Evolutionary conservation across 2,329 filamentous ascomycete genomes (phyloP), one percentile per base, ranked within the genome.

Genomic region (Microdochium bolleyi): DNA sequence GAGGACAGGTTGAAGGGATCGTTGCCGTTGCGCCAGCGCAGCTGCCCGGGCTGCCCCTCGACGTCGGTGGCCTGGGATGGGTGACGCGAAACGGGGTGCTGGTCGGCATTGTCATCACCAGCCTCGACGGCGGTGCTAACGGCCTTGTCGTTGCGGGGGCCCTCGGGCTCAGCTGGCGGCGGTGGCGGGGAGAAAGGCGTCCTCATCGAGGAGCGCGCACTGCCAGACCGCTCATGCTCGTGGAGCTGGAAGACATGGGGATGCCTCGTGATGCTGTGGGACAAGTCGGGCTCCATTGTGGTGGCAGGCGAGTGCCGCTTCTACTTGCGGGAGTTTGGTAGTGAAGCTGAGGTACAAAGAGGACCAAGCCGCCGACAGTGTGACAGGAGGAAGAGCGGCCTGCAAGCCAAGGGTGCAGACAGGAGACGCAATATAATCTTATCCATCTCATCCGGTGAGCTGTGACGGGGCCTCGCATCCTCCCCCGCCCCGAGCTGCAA

Each of bases 1-100:
- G 82, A 80, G 1, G 88, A 83, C 3, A 97, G 83, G 52, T 85
- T 82, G 69, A 90, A 94, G 0, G 92, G 92, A 61, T 97, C 92
- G 62, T 82, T 87, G n/a, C 41, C 41, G 58, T 85, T 83, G 24
- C 70, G 68, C 21, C 76, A 81, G 62, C 64, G 63, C 37, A 55
- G 51, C 49, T 49, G 59, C 25, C 58, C 58, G 21, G 56, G 52
- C 51, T 67, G 64, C 41, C 63, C 64, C 64, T 82, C 79, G 48
- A 80, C 70, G 51, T 82, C 78, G 21, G 64, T 67, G 21, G 62
- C 57, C 5, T 59, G 49, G 16, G 53, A 55, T 10, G 68, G 65
- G 21, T 63, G 61, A 51, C 75, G 73, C 55, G 71, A 71, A 14
- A 73, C 66, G 32, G 73, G 58, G 25, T 72, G 70, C 9, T 68